A percentile compares a stretch with the other conserved stretches of the same genome.
Conservation (phyloP, 371 early-diverging fungal species). For the Lichtheimia ramosa region DNA sequence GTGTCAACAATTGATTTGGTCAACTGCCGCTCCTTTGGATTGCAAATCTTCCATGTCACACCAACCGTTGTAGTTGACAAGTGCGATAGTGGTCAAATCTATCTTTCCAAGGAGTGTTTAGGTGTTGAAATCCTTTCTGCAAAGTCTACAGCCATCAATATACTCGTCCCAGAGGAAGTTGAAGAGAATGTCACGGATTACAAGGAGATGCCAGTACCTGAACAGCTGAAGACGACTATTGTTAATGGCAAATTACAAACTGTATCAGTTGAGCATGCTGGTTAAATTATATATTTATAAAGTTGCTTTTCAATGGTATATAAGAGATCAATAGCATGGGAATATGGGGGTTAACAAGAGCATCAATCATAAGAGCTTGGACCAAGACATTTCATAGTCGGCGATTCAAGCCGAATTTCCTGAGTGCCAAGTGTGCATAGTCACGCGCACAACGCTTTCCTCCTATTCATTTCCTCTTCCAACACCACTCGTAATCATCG, state of each 20-base stretch:
- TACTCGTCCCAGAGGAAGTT: constrained; percentile 68
- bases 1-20: constrained; percentile 90
- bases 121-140: constrained; percentile 88
- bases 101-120: constrained; percentile 72
- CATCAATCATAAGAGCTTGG: no score
- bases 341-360: no score
- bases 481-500: no score
- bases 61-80: constrained; percentile 92
- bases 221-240: constrained; percentile 89
- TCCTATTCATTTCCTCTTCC: no score
- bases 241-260: constrained; percentile 81
- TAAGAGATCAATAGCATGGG: no score
- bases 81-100: constrained; percentile 90
- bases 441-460: no score
- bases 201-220: constrained; percentile 86
- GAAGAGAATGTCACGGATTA: constrained; percentile 75
- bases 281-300: constrained; percentile 27
- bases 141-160: constrained; percentile 87
- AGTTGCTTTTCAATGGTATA: not conserved
- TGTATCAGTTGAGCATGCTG: constrained; percentile 80
- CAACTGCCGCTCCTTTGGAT: constrained; percentile 85
- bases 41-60: constrained; percentile 83
- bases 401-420: no score
- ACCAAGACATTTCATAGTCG: no score
- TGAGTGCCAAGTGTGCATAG: no score